phyloP scores from a whole-genome alignment of 257 asterid genomes.

The Gardenia jasminoides region DNA sequence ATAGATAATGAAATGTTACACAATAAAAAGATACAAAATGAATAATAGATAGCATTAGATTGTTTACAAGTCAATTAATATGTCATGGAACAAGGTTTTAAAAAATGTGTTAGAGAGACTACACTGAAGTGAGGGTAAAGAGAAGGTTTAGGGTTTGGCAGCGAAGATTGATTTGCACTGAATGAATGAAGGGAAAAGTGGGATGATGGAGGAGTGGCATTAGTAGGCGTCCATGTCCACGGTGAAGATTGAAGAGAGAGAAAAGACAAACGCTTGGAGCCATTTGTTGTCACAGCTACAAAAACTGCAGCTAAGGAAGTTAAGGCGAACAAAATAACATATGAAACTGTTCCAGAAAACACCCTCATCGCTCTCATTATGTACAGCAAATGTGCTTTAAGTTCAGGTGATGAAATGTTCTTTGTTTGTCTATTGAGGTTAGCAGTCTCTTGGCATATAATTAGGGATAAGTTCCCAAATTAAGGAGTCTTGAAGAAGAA shows the following conservation, averaged over 20 bases:
- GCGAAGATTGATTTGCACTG: slow-evolving; percentile 13
- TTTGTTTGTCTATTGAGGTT: not conserved
- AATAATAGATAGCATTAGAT: too few species aligned
- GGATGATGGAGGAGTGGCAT: slow-evolving; percentile 5
- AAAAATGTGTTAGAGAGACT: not conserved
- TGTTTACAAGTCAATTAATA: too few species aligned
- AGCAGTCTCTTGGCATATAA: not conserved
- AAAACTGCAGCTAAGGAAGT: slow-evolving; percentile 25
- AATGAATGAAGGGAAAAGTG: not conserved
- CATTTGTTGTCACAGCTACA: slow-evolving; percentile 23
- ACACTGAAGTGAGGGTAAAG: slow-evolving; percentile 61
- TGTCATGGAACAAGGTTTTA: not conserved
- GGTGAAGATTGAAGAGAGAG: slow-evolving; percentile 37
- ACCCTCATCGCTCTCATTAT: slow-evolving; percentile 18
- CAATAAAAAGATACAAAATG: not conserved
- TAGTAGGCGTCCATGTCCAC: slow-evolving; percentile 37
- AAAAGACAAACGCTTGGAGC: slow-evolving; percentile 22
- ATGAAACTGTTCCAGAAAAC: slow-evolving; percentile 26
- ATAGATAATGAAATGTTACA: not conserved
- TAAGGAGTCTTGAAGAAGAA: not conserved
- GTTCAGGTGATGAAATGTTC: not conserved
- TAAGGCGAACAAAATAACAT: slow-evolving; percentile 27
- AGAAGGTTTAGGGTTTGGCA: slow-evolving; percentile 22
- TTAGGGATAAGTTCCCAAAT: not conserved
- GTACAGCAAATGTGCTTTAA: not conserved